phyloP scores from a whole-genome alignment of 2,329 filamentous ascomycete genomes.

The Ophiosphaerella herpotricha region DNA sequence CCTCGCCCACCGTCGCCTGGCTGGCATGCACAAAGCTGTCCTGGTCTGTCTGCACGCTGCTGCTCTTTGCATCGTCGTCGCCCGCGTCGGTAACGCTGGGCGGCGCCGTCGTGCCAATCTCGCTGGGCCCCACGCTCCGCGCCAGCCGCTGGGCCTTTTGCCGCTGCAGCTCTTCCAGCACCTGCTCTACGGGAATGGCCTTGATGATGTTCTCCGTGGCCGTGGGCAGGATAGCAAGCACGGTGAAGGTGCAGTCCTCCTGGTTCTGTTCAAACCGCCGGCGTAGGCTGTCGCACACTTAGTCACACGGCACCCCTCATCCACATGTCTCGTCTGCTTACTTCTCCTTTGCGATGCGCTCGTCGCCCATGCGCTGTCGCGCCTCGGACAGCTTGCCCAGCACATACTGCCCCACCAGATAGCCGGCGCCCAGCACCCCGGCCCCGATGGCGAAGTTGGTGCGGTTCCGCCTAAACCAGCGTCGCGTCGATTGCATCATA shows the following conservation, averaged over 20 bases:
- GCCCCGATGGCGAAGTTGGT: constrained; percentile 86
- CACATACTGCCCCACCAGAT: constrained; percentile 91
- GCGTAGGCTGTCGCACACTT: constrained; percentile 67
- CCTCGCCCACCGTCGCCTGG: constrained; percentile 63
- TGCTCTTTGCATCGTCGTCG: constrained; percentile 82
- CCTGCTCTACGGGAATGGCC: constrained; percentile 86
- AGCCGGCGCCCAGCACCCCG: constrained; percentile 85
- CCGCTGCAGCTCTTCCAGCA: constrained; percentile 91
- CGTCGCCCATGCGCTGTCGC: constrained; percentile 93
- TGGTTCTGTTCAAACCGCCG: constrained; percentile 98
- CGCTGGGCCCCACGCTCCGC: constrained; percentile 61
- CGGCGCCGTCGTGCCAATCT: constrained; percentile 62
- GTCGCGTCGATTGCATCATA: constrained; percentile 75
- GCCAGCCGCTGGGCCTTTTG: constrained; percentile 79
- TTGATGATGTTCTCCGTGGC: constrained; percentile 87
- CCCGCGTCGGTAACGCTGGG: constrained; percentile 64
- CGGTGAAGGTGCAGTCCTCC: constrained; percentile 97
- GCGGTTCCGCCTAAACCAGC: constrained; percentile 91
- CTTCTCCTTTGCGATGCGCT: constrained; percentile 97
- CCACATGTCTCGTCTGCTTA: constrained; percentile 49
- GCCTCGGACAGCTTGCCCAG: constrained; percentile 89
- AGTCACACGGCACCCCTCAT: background rate
- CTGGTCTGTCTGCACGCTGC: constrained; percentile 67
- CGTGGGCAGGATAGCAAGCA: constrained; percentile 91
- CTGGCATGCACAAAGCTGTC: constrained; percentile 84